A percentile compares a stretch with the other conserved stretches of the same genome.
These are phyloP conservation scores for Pseudozyma sp. DNA, from an alignment of 1,284 basidiomycete species.

Conservation along the genomic window DNA sequence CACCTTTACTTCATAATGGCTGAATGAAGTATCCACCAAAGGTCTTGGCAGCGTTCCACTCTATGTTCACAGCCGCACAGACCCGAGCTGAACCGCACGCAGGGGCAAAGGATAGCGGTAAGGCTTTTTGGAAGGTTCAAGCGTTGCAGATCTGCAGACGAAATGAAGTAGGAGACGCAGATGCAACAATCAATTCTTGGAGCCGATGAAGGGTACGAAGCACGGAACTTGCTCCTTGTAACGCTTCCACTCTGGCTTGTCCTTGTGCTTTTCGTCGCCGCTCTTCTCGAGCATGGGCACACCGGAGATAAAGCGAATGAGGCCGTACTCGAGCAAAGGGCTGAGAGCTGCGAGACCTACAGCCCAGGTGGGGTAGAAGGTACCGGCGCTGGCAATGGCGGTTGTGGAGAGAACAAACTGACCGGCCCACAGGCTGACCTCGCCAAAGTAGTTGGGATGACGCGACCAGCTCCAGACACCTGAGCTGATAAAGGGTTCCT, in stretches of 20 bases:
- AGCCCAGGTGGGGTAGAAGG: slow-evolving; percentile 70
- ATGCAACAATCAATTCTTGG: slow-evolving; percentile 32
- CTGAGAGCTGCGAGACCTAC: slow-evolving; percentile 73
- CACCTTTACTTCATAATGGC: too few relatives aligned
- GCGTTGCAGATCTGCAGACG: neutral
- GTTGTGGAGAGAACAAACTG: slow-evolving; percentile 74
- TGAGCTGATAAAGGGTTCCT: slow-evolving; percentile 78
- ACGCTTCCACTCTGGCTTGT: slow-evolving; percentile 76
- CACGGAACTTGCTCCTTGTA: slow-evolving; percentile 74
- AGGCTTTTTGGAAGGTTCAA: too few relatives aligned
- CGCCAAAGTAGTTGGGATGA: slow-evolving; percentile 84
- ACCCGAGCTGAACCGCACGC: too few relatives aligned
- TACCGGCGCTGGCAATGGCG: slow-evolving; percentile 34
- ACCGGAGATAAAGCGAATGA: slow-evolving; percentile 73
- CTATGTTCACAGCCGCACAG: too few relatives aligned
- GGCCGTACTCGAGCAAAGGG: slow-evolving; percentile 77
- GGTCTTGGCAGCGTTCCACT: too few relatives aligned
- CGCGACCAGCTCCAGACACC: slow-evolving; percentile 80
- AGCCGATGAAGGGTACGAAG: slow-evolving; percentile 59
- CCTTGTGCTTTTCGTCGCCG: slow-evolving; percentile 77
- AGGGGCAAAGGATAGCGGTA: too few relatives aligned
- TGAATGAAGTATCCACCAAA: too few relatives aligned
- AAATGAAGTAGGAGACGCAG: neutral
- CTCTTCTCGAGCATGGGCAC: slow-evolving; percentile 77
- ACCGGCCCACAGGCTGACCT: slow-evolving; percentile 80